Conservation (phyloP, 1,139 yeast genomes). For the Geotrichum carabidarum region DNA sequence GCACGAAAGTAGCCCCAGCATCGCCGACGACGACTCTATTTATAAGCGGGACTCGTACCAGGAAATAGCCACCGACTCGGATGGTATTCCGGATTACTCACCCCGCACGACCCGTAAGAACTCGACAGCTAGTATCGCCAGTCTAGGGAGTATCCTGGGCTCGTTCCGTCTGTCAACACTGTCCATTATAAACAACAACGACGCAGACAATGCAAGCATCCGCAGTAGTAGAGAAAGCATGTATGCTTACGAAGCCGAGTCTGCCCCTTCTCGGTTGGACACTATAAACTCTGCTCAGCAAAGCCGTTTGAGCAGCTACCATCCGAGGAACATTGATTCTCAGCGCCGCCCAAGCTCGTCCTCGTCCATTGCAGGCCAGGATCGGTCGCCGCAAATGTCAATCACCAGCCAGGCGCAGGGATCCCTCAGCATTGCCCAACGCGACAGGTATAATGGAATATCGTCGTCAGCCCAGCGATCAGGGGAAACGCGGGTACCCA, state of each 20-base stretch:
- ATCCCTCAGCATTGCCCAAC: background rate
- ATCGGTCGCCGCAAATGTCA: background rate
- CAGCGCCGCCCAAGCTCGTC: conserved; percentile 7
- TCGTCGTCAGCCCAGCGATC: conserved; percentile 11
- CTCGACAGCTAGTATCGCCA: conserved; percentile 16
- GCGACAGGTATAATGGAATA: conserved; percentile 13
- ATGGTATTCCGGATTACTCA: background rate
- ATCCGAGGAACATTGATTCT: background rate
- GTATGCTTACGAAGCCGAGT: background rate
- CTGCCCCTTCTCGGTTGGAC: background rate
- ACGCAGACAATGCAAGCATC: conserved; percentile 12
- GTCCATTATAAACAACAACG: conserved; percentile 18
- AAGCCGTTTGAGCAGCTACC: background rate
- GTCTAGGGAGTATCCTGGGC: conserved; percentile 31
- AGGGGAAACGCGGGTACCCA: conserved; percentile 5
- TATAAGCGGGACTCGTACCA: background rate
- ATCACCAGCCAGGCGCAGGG: too few relatives aligned
- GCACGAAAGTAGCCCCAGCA: background rate
- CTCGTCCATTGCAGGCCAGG: background rate
- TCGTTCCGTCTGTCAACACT: conserved; percentile 31
- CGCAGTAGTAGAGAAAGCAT: conserved; percentile 6
- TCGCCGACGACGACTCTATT: background rate
- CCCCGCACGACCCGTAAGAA: conserved; percentile 10
- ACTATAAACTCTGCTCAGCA: background rate
- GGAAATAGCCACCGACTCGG: background rate